Base-by-base conservation (phyloP, 2,329 filamentous ascomycete genomes). In the Verticillium tricorpus region DNA sequence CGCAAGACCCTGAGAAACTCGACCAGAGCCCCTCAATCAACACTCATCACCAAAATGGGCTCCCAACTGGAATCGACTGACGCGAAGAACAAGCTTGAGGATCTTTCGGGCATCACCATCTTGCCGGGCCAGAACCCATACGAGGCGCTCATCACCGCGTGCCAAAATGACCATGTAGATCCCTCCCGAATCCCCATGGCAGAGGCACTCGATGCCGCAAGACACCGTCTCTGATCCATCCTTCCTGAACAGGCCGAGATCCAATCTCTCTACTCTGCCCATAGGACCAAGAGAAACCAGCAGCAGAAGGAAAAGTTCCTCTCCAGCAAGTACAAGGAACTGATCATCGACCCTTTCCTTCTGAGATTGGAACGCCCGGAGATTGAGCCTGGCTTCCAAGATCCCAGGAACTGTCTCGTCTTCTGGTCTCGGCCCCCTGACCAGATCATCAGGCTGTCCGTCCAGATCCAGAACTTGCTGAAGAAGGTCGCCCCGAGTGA, bases 341-440 rank as follows among this genome's bases (percentile, higher is more conserved):
- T 96, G 69, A 85, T 85, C 57, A 82, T 94, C 59, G 94, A 98
- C 70, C 86, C 88, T 2, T 88, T 92, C 61, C 82, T 97, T 1
- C 78, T 88, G 58, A 88, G 88, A 61, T 77, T 97, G 35, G 84
- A 89, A 67, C 82, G 88, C 54, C 83, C 84, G 1, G 75, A 82
- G 1, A 76, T 89, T 39, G 83, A 91, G 65, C 88, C 87, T 1
- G 86, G 85, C 1, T 96, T 90, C 71, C 73, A 80, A 59, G 94
- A 98, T 72, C 84, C 86, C 52, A 82, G 94, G 50, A 83, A 97
- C 70, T 96, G 93, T 71, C 80, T 97, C 12, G 91, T 93, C 0
- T 88, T 97, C 71, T 97, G 93, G 92, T 92, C 91, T 3, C 83
- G 93, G 7, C 94, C 94, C 17, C 90, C 93, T 0, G 76, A 85